Conservation (phyloP, 768 basidiomycete species). For the Lactarius tabidus region DNA sequence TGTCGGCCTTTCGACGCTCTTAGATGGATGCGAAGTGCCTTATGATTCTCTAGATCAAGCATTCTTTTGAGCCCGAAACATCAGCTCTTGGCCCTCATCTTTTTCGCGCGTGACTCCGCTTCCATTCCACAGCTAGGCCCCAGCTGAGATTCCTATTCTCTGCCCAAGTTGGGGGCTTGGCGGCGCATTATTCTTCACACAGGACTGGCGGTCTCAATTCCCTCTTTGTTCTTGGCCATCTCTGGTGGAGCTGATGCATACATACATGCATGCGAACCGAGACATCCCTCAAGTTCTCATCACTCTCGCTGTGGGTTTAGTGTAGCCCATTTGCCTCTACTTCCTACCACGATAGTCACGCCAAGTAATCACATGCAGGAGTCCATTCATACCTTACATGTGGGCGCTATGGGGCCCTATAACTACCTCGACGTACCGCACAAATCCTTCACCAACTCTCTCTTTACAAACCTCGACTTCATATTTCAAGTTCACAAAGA, state of each 20-base stretch:
- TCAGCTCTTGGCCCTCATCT: neutral
- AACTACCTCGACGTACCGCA: neutral
- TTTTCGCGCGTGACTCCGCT: neutral
- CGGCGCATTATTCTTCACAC: neutral
- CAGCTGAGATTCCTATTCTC: neutral
- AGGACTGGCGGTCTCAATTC: neutral
- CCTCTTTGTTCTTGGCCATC: neutral
- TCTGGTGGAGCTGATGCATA: neutral
- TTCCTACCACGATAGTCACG: neutral
- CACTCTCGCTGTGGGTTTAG: neutral
- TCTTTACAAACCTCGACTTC: neutral
- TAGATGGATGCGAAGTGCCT: neutral
- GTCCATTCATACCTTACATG: no score
- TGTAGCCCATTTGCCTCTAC: neutral
- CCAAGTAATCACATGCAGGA: slow-evolving; percentile 8
- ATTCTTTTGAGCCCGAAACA: neutral
- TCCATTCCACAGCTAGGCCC: neutral
- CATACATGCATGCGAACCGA: neutral
- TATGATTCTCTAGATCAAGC: neutral
- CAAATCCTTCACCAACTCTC: neutral
- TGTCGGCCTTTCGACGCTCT: neutral
- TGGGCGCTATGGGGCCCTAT: neutral
- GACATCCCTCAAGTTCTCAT: neutral
- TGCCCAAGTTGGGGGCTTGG: neutral
- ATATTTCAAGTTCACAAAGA: neutral